phyloP scores from a whole-genome alignment of 2,329 filamentous ascomycete species.

The Penicillium italicum region DNA sequence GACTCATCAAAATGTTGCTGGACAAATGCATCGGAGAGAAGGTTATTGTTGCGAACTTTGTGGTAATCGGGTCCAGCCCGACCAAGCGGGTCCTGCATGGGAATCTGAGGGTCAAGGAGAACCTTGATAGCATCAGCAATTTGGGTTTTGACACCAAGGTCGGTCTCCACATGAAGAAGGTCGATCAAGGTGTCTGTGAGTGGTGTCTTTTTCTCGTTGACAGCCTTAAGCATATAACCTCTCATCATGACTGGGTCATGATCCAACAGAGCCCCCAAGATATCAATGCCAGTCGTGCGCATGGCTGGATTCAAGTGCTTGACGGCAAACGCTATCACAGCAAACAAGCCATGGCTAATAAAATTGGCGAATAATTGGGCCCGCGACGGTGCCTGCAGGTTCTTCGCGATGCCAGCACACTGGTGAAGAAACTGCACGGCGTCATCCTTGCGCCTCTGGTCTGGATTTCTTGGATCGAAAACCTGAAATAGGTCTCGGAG shows the following conservation, averaged over 20 bases:
- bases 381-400: constrained; percentile 77
- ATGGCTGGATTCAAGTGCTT: constrained; percentile 79
- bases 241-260: constrained; percentile 94
- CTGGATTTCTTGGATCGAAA: constrained; percentile 63
- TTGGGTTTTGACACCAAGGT: constrained; percentile 91
- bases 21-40: constrained; percentile 81
- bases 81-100: constrained; percentile 56
- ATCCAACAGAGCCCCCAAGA: constrained; percentile 89
- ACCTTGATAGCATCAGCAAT: constrained; percentile 95
- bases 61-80: constrained; percentile 66
- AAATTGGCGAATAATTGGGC: constrained; percentile 86
- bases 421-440: constrained; percentile 96
- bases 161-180: constrained; percentile 82
- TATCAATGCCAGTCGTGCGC: constrained; percentile 87
- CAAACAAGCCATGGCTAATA: constrained; percentile 77
- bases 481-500: constrained; percentile 83
- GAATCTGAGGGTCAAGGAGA: constrained; percentile 70
- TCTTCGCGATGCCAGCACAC: constrained; percentile 91
- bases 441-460: constrained; percentile 77
- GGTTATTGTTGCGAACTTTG: constrained; percentile 61
- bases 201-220: constrained; percentile 79
- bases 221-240: constrained; percentile 85
- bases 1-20: constrained; percentile 86
- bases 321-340: constrained; percentile 87
- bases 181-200: constrained; percentile 92